Conservation (phyloP, 2,329 filamentous ascomycete genomes). For the Zalaria sp. region DNA sequence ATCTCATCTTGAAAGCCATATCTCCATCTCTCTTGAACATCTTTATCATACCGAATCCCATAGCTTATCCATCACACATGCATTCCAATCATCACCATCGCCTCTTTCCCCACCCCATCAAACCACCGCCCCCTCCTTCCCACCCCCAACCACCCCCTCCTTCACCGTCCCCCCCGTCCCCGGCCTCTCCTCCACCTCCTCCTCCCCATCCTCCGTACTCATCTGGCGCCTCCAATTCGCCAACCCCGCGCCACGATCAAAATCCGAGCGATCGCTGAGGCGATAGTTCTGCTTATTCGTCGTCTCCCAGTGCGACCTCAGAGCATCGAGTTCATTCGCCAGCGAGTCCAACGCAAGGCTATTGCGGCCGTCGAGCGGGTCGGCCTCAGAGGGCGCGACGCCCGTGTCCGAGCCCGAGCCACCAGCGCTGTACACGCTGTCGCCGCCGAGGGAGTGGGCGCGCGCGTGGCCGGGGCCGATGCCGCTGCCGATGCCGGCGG, state of each 20-base stretch:
- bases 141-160: too few species aligned
- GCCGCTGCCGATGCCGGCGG: constrained; percentile 14
- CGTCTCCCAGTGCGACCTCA: constrained; percentile 86
- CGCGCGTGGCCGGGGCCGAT: constrained; percentile 32
- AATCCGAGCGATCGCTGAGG: constrained; percentile 78
- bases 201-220: constrained; percentile 35
- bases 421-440: constrained; percentile 32
- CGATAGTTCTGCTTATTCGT: constrained; percentile 84
- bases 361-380: constrained; percentile 33
- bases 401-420: background rate
- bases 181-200: background rate
- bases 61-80: too few species aligned
- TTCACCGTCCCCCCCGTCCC: background rate
- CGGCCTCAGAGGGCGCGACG: constrained; percentile 9
- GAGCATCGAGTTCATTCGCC: constrained; percentile 72
- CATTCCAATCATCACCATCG: too few species aligned
- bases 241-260: constrained; percentile 45
- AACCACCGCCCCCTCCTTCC: too few species aligned
- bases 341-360: constrained; percentile 74
- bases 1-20: too few species aligned
- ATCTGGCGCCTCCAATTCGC: constrained; percentile 70
- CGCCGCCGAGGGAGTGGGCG: constrained; percentile 48
- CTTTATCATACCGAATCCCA: too few species aligned
- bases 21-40: too few species aligned
- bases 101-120: too few species aligned